Conservation (phyloP, 108 stramenopile genomes). For the Asterionellopsis glacialis region DNA sequence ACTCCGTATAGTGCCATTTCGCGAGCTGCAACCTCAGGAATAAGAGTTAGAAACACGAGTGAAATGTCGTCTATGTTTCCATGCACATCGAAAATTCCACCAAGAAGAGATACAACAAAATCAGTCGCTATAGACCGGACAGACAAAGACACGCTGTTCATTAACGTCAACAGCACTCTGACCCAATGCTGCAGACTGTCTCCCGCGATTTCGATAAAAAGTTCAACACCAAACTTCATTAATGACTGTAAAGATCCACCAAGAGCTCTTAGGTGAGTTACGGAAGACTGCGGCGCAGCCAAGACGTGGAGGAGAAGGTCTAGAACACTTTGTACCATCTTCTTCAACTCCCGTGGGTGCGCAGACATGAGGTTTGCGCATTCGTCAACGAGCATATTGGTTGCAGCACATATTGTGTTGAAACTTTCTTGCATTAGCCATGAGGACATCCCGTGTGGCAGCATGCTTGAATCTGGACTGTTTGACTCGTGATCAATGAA, state of each 20-base stretch:
- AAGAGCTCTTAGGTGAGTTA: constrained; percentile 73
- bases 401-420: constrained; percentile 80
- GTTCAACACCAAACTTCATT: constrained; percentile 69
- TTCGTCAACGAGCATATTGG: constrained; percentile 73
- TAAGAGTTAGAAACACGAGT: constrained; percentile 52
- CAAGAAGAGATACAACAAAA: constrained; percentile 74
- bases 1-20: constrained; percentile 77
- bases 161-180: constrained; percentile 62
- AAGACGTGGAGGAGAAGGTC: constrained; percentile 76
- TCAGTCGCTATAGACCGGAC: constrained; percentile 87
- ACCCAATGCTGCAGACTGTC: constrained; percentile 74
- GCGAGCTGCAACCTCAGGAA: constrained; percentile 79
- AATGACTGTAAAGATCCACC: constrained; percentile 78
- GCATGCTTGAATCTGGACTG: constrained; percentile 9
- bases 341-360: constrained; percentile 38
- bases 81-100: constrained; percentile 43
- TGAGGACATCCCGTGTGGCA: constrained; percentile 40
- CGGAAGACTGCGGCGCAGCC: constrained; percentile 77
- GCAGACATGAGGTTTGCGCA: constrained; percentile 40
- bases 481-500: constrained; percentile 44
- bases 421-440: constrained; percentile 82
- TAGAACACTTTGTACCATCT: constrained; percentile 53
- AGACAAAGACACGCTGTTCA: constrained; percentile 81
- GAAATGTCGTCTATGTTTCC: constrained; percentile 67
- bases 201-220: constrained; percentile 57